Conservation (phyloP, 2,329 filamentous ascomycete species). For the Colletotrichum sp. region DNA sequence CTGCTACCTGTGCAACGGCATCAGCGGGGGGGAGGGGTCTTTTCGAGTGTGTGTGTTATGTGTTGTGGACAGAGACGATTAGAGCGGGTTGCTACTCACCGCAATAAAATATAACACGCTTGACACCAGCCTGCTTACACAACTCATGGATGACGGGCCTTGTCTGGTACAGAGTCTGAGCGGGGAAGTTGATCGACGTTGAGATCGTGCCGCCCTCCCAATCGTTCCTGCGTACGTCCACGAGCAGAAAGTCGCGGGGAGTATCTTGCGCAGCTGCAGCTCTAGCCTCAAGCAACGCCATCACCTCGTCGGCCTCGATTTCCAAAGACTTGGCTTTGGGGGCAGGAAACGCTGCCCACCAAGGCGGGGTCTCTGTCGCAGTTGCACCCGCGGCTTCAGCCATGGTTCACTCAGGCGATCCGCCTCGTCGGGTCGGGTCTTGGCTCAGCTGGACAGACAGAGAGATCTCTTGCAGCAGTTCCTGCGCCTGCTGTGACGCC, state of each 20-base stretch:
- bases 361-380: slow-evolving; percentile 26
- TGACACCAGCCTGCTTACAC: slow-evolving; percentile 53
- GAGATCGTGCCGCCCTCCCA: slow-evolving; percentile 65
- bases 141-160: slow-evolving; percentile 53
- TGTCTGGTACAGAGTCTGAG: slow-evolving; percentile 58
- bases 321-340: slow-evolving; percentile 41
- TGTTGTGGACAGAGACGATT: not conserved
- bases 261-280: slow-evolving; percentile 30
- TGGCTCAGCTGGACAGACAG: not conserved
- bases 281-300: slow-evolving; percentile 43
- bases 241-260: slow-evolving; percentile 46
- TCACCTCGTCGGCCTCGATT: slow-evolving; percentile 44
- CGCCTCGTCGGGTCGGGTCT: not conserved
- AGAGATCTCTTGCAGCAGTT: not conserved
- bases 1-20: slow-evolving; percentile 48
- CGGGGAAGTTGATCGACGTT: slow-evolving; percentile 62
- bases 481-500: not conserved
- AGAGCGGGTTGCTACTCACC: slow-evolving; percentile 37
- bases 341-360: slow-evolving; percentile 49
- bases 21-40: not conserved
- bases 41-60: not conserved
- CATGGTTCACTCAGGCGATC: not conserved
- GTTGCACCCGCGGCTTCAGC: not conserved
- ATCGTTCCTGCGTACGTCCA: slow-evolving; percentile 60
- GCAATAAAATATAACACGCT: slow-evolving; percentile 60